Percentiles rank a stretch among this genome's conserved stretches.
Evolutionary conservation across 2,329 filamentous ascomycete species (phyloP).

Genomic region (Fusarium lateritium): DNA sequence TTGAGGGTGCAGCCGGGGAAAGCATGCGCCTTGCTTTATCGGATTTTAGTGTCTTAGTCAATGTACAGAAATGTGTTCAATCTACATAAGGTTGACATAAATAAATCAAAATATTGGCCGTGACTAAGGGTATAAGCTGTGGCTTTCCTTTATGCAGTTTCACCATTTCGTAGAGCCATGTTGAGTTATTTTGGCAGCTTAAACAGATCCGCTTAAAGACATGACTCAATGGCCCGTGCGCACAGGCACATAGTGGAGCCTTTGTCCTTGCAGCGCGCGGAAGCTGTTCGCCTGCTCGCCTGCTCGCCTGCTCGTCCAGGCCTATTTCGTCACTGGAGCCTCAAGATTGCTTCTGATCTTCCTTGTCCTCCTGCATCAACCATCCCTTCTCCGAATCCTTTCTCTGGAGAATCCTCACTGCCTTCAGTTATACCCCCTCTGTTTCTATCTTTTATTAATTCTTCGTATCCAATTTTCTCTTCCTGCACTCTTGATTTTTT

Average conservation of each 20-base stretch:
- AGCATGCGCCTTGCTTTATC: conserved; percentile 11
- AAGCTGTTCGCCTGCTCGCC: no score
- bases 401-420: not conserved
- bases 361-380: conserved; percentile 24
- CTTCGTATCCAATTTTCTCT: not conserved
- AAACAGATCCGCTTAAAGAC: conserved; percentile 2
- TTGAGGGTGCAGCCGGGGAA: conserved; percentile 15
- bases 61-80: not conserved
- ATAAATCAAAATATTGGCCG: not conserved
- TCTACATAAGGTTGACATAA: conserved; percentile 4
- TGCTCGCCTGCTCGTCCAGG: not conserved
- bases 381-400: not conserved
- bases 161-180: not conserved
- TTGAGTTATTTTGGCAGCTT: not conserved
- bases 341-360: conserved; percentile 20
- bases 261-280: not conserved
- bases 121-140: no score
- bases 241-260: not conserved
- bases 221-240: conserved; percentile 34
- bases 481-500: not conserved
- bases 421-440: not conserved
- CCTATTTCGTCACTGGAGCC: conserved; percentile 45
- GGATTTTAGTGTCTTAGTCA: conserved; percentile 14
- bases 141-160: not conserved
- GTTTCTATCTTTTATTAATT: not conserved